Conservation (phyloP, 345 rosid species). For the Conringia planisiliqua region DNA sequence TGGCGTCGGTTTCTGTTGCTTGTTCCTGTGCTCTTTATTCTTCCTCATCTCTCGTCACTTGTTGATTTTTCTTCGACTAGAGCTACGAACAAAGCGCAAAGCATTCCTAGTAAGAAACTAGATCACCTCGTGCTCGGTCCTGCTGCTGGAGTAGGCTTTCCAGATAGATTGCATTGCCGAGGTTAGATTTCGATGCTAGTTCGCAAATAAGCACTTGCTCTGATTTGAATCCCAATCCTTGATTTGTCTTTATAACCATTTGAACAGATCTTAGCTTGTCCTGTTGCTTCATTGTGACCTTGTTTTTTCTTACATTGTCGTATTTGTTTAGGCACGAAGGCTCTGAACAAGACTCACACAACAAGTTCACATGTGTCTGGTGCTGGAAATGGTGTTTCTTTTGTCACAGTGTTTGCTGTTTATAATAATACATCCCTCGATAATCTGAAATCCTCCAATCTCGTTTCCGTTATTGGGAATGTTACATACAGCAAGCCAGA, state of each 20-base stretch:
- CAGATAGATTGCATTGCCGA: conserved; percentile 75
- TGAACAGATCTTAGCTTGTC: no score
- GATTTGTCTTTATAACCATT: not conserved
- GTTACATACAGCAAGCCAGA: conserved; percentile 61
- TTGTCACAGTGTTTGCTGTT: conserved; percentile 74
- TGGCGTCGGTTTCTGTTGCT: conserved; percentile 63
- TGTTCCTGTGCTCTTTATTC: conserved; percentile 54
- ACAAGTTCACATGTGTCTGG: conserved; percentile 29
- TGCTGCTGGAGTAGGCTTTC: conserved; percentile 77
- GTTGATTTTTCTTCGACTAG: conserved; percentile 46
- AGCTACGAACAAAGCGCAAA: conserved; percentile 19
- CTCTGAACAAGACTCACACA: conserved; percentile 59
- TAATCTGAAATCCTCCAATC: conserved; percentile 40
- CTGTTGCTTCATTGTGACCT: no score
- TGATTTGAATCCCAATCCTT: not conserved
- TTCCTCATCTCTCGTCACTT: conserved; percentile 58
- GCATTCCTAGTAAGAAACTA: conserved; percentile 43
- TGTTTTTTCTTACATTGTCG: not conserved
- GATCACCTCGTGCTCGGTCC: conserved; percentile 75
- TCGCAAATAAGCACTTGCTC: not conserved
- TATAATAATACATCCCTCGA: conserved; percentile 50
- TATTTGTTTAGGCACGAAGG: conserved; percentile 54
- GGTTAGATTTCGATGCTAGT: conserved; percentile 35
- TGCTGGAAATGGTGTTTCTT: conserved; percentile 43
- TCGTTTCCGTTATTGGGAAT: conserved; percentile 73